phyloP scores from a whole-genome alignment of 345 rosid genomes.

The Syzygium aqueum region DNA sequence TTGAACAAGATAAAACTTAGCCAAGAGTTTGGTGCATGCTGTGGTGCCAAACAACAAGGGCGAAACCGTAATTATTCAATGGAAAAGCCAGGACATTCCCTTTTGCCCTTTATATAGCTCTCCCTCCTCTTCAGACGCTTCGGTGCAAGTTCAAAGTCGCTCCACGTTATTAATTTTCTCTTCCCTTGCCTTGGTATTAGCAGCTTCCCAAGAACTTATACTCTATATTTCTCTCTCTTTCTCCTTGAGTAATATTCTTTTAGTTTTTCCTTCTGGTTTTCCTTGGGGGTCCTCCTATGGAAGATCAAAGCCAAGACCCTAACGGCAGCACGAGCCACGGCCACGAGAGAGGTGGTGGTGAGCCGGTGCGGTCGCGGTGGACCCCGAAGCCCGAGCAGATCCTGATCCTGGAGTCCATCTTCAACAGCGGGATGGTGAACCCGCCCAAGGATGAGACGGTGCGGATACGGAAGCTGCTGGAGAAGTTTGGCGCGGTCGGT shows the following conservation, averaged over 20 bases:
- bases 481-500: conserved; percentile 85
- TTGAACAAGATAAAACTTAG: neutral
- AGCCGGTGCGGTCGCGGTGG: conserved; percentile 93
- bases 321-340: conserved; percentile 23
- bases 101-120: conserved; percentile 19
- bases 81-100: conserved; percentile 18
- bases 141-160: conserved; percentile 9
- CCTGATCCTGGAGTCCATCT: conserved; percentile 95
- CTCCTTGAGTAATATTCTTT: neutral
- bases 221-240: neutral
- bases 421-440: conserved; percentile 97
- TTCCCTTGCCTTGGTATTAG: conserved; percentile 26
- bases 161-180: neutral
- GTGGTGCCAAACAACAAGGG: conserved; percentile 11
- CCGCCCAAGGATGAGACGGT: conserved; percentile 97
- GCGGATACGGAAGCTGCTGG: conserved; percentile 78
- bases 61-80: conserved; percentile 22
- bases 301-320: conserved; percentile 52
- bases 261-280: neutral
- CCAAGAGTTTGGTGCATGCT: neutral
- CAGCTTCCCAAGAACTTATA: conserved; percentile 9
- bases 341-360: conserved; percentile 24
- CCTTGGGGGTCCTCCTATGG: conserved; percentile 30
- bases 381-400: conserved; percentile 98
- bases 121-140: neutral